These are phyloP conservation scores for Kuraishia cidri DNA, from an alignment of 805 yeast species.

Conservation along the genomic window DNA sequence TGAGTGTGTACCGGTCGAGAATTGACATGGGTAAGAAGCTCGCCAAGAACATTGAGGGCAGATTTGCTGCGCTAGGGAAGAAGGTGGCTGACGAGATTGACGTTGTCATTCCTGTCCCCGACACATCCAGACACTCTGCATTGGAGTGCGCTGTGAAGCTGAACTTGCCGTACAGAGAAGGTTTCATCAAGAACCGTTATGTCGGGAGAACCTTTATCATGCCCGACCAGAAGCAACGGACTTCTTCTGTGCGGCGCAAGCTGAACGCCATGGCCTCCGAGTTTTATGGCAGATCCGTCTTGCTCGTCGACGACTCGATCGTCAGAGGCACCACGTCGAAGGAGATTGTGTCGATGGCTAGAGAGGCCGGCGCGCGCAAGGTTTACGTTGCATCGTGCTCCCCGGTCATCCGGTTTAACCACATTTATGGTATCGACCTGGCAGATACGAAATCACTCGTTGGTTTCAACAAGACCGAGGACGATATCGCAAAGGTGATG, in stretches of 20 bases:
- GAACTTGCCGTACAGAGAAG: constrained; percentile 85
- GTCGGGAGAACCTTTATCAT: constrained; percentile 97
- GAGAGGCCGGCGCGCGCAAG: constrained; percentile 92
- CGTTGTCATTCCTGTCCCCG: constrained; percentile 97
- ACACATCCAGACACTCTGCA: constrained; percentile 95
- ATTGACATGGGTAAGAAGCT: constrained; percentile 89
- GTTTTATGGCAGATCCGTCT: constrained; percentile 74
- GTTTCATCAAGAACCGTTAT: constrained; percentile 92
- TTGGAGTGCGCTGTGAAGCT: constrained; percentile 81
- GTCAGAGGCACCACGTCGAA: constrained; percentile 97
- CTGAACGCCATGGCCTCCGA: constrained; percentile 94
- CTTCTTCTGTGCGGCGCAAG: constrained; percentile 89
- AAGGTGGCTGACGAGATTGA: constrained; percentile 57
- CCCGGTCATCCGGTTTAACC: constrained; percentile 95
- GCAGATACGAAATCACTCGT: constrained; percentile 94
- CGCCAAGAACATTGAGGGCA: constrained; percentile 55
- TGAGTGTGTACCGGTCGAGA: constrained; percentile 88
- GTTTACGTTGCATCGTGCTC: constrained; percentile 98
- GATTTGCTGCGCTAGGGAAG: constrained; percentile 27
- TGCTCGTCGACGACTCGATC: constrained; percentile 93
- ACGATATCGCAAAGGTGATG: constrained; percentile 65
- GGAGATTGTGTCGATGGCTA: constrained; percentile 97
- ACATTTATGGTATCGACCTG: constrained; percentile 93
- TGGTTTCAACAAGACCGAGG: constrained; percentile 71
- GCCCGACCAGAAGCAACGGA: constrained; percentile 95